Percentiles rank a stretch among this genome's conserved stretches.
Conservation (phyloP, 1,139 yeast species). For the Saccharomyces hybrid region DNA sequence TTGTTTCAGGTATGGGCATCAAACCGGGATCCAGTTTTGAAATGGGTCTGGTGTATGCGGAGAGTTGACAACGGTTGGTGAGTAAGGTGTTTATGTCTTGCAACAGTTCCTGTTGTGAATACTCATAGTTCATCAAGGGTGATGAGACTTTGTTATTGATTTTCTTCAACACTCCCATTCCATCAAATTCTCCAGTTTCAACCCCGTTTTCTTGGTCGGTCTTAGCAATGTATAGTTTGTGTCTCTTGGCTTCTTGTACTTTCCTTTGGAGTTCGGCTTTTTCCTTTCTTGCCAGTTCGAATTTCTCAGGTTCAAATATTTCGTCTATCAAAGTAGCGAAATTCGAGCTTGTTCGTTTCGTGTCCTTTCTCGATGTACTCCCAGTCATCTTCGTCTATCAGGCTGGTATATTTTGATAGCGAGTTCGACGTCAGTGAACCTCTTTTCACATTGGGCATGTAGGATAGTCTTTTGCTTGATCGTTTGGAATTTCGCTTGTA, state of each 20-base stretch:
- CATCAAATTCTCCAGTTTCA: constrained; percentile 15
- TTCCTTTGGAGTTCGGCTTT: constrained; percentile 39
- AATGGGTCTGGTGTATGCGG: constrained; percentile 48
- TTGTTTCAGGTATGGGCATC: constrained; percentile 4
- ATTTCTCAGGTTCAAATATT: constrained; percentile 58
- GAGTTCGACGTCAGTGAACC: constrained; percentile 64
- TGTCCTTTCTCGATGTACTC: constrained; percentile 64
- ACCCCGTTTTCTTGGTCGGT: constrained; percentile 9
- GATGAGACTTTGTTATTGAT: not conserved
- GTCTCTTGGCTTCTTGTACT: constrained; percentile 42
- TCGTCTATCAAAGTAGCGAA: constrained; percentile 72
- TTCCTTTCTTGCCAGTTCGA: constrained; percentile 48
- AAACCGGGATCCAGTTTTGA: constrained; percentile 62
- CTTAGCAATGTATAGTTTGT: constrained; percentile 34
- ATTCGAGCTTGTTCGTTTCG: constrained; percentile 67
- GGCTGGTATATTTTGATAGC: constrained; percentile 56
- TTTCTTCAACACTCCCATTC: constrained; percentile 2
- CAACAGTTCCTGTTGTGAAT: constrained; percentile 10
- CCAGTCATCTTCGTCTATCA: constrained; percentile 51
- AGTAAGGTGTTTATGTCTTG: not conserved
- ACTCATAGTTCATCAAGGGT: not conserved
- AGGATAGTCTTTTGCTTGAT: constrained; percentile 31
- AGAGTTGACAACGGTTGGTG: constrained; percentile 30
- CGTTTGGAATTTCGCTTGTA: constrained; percentile 25
- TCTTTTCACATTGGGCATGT: constrained; percentile 43